Percentiles rank a stretch among this genome's conserved stretches.
Conservation (phyloP, 1,139 yeast genomes). For the Blastobotrys illinoisensis region DNA sequence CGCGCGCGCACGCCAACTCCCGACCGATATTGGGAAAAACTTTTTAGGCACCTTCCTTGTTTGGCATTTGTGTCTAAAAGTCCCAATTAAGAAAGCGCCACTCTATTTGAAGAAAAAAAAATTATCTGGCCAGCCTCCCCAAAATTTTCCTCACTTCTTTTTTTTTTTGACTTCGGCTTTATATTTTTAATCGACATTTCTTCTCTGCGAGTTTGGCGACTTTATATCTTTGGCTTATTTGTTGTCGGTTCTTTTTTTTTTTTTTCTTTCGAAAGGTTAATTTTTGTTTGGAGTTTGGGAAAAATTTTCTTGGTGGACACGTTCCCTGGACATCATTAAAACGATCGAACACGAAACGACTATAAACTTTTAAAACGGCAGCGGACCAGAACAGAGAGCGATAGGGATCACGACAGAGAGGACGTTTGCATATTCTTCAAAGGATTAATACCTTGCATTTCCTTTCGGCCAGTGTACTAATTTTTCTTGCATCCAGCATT, state of each 20-base stretch:
- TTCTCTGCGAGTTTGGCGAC: neutral
- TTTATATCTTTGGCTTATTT: neutral
- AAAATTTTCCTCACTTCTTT: neutral
- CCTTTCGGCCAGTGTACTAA: neutral
- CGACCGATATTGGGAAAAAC: neutral
- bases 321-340: neutral
- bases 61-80: neutral
- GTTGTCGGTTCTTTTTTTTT: neutral
- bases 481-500: neutral
- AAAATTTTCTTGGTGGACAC: neutral
- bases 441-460: too few relatives aligned
- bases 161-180: neutral
- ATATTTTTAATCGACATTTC: neutral
- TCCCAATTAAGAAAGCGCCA: neutral
- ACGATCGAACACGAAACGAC: neutral
- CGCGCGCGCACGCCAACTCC: neutral
- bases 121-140: slow-evolving; percentile 3
- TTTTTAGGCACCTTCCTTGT: neutral
- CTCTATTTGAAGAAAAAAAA: neutral
- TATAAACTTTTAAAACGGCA: neutral
- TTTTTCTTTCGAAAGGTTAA: neutral
- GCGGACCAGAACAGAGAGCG: too few relatives aligned
- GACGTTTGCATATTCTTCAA: too few relatives aligned
- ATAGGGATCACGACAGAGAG: too few relatives aligned
- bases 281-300: neutral